Conservation (phyloP, 1,284 basidiomycete genomes). For the Athelia psychrophila region DNA sequence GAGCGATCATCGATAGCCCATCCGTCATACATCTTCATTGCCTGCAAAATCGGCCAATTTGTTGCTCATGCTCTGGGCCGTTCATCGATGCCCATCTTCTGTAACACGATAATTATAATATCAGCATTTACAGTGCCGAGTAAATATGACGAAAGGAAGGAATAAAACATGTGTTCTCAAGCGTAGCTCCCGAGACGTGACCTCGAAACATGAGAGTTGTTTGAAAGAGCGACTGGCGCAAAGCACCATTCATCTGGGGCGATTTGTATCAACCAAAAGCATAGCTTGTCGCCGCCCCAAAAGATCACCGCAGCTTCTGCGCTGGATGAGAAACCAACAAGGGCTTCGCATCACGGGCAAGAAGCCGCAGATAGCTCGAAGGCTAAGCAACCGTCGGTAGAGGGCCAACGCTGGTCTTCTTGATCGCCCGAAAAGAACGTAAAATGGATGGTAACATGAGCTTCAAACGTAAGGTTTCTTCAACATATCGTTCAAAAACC, state of each 20-base stretch:
- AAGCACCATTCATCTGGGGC: slow-evolving; percentile 66
- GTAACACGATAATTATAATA: too few relatives aligned
- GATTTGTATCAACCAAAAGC: slow-evolving; percentile 84
- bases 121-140: too few relatives aligned
- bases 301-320: slow-evolving; percentile 17
- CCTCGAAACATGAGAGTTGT: slow-evolving; percentile 81
- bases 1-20: too few relatives aligned
- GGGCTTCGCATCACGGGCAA: slow-evolving; percentile 41
- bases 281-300: slow-evolving; percentile 33
- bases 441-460: slow-evolving; percentile 8
- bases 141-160: slow-evolving; percentile 5
- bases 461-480: too few relatives aligned
- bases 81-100: too few relatives aligned
- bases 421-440: slow-evolving; percentile 54
- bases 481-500: too few relatives aligned
- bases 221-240: slow-evolving; percentile 48
- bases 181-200: slow-evolving; percentile 81
- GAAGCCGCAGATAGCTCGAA: slow-evolving; percentile 17
- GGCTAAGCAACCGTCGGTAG: slow-evolving; percentile 59
- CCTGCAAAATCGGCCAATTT: too few relatives aligned
- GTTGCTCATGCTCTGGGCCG: too few relatives aligned
- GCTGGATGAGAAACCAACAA: slow-evolving; percentile 43
- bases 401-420: slow-evolving; percentile 85
- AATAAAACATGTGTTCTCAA: slow-evolving; percentile 60
- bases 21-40: too few relatives aligned